phyloP scores from a whole-genome alignment of 495 filamentous ascomycete genomes.

The Hypoxylon subgilvum region DNA sequence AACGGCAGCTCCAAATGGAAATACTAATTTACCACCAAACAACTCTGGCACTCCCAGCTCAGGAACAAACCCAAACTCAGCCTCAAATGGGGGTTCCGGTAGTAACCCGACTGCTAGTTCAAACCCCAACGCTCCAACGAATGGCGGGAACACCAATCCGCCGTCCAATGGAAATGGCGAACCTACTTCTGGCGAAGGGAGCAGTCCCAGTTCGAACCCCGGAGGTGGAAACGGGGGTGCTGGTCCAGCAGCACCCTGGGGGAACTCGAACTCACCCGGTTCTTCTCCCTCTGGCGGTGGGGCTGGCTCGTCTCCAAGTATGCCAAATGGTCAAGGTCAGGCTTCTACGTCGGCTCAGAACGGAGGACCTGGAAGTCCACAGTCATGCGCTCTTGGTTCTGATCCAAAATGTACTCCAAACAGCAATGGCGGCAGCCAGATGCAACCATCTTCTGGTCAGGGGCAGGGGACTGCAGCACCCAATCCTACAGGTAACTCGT shows the following conservation, averaged over 20 bases:
- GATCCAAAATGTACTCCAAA: conserved; percentile 7
- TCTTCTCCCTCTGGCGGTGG: conserved; percentile 5
- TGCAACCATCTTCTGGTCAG: conserved; percentile 6
- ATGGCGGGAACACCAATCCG: conserved; percentile 8
- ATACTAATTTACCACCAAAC: too few species aligned
- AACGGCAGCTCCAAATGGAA: too few species aligned
- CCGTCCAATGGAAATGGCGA: conserved; percentile 13
- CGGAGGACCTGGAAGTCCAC: neutral
- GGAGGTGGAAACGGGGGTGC: conserved; percentile 17
- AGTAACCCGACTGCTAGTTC: too few species aligned
- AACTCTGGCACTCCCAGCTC: too few species aligned
- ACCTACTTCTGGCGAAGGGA: conserved; percentile 16
- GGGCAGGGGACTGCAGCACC: conserved; percentile 2
- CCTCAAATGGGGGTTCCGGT: too few species aligned
- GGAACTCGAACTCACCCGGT: conserved; percentile 4
- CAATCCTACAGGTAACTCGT: neutral
- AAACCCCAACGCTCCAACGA: too few species aligned
- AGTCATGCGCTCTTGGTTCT: neutral
- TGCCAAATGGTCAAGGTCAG: conserved; percentile 3
- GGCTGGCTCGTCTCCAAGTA: conserved; percentile 1
- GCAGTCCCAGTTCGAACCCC: conserved; percentile 9
- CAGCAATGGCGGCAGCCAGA: conserved; percentile 4
- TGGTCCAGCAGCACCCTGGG: conserved; percentile 7
- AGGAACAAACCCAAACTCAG: too few species aligned
- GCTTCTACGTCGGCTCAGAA: neutral